Conservation (phyloP, 768 basidiomycete species). For the Trametes maxima region DNA sequence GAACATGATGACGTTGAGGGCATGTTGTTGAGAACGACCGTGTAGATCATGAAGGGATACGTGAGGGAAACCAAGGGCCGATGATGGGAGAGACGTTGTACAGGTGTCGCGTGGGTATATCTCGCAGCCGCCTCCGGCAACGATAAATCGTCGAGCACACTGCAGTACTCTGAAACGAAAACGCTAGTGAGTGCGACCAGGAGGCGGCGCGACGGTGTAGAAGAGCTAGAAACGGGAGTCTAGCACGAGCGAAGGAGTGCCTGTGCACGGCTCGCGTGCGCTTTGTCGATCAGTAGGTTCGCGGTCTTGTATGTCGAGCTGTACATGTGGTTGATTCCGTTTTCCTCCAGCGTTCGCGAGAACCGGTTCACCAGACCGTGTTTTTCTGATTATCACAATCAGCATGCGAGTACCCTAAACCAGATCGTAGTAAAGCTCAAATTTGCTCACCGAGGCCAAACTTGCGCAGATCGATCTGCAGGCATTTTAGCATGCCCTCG, state of each 20-base stretch:
- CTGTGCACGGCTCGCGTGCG: slow-evolving; percentile 57
- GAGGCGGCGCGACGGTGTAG: neutral
- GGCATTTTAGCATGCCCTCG: slow-evolving; percentile 50
- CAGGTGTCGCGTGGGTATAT: slow-evolving; percentile 2
- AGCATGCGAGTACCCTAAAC: neutral
- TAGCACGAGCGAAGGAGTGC: slow-evolving; percentile 60
- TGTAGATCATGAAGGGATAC: too few relatives aligned
- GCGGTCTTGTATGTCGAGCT: slow-evolving; percentile 84
- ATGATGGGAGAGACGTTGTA: neutral
- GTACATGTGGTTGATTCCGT: slow-evolving; percentile 82
- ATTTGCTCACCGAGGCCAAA: slow-evolving; percentile 64
- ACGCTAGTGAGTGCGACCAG: neutral
- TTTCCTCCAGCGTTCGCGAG: slow-evolving; percentile 70
- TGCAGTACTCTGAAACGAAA: too few relatives aligned
- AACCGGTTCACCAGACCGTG: slow-evolving; percentile 78
- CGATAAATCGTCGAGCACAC: neutral
- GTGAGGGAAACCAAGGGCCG: neutral
- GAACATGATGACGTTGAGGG: neutral
- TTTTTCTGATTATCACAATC: slow-evolving; percentile 51
- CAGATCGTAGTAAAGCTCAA: neutral
- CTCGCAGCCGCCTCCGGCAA: neutral
- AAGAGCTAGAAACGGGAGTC: slow-evolving; percentile 14
- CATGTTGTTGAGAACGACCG: too few relatives aligned
- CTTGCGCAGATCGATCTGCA: slow-evolving; percentile 74
- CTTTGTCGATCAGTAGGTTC: slow-evolving; percentile 72